A percentile compares a stretch with the other conserved stretches of the same genome.
phyloP scores from a whole-genome alignment of 2,329 filamentous ascomycete genomes.

The Podosphaera aphanis region DNA sequence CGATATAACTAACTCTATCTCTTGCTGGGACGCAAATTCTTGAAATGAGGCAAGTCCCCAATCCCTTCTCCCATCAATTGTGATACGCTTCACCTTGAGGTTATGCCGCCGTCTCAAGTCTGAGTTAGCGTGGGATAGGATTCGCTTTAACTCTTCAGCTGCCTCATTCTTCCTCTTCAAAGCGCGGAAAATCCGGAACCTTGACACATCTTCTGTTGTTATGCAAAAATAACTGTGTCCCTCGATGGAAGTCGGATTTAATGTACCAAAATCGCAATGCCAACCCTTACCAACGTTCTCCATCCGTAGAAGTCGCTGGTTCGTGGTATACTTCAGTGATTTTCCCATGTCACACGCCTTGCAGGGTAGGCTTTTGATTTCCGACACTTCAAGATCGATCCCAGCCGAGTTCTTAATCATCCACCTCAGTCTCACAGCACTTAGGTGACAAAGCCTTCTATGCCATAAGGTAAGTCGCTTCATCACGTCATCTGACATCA shows the following conservation, averaged over 20 bases:
- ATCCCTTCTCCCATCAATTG: no score
- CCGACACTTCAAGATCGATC: neutral
- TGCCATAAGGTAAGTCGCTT: neutral
- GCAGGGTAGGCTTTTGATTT: neutral
- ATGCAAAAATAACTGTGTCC: neutral
- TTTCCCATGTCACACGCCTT: neutral
- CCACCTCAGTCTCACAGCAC: neutral
- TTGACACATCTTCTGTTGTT: neutral
- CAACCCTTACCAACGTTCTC: neutral
- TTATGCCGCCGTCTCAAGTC: neutral
- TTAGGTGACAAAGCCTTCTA: neutral
- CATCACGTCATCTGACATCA: slow-evolving; percentile 1
- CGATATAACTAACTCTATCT: no score
- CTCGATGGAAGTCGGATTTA: neutral
- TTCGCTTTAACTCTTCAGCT: neutral
- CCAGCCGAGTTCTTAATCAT: neutral
- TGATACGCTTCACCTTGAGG: neutral
- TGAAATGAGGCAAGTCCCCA: no score
- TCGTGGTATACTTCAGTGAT: neutral
- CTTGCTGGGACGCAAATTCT: no score
- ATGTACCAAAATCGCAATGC: slow-evolving; percentile 1
- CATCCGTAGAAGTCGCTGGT: neutral
- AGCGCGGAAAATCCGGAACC: neutral
- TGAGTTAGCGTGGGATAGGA: neutral
- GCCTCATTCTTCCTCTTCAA: slow-evolving; percentile 1